Conservation (phyloP, 108 stramenopile genomes). For the Mayamaea pseudoterrestris region DNA sequence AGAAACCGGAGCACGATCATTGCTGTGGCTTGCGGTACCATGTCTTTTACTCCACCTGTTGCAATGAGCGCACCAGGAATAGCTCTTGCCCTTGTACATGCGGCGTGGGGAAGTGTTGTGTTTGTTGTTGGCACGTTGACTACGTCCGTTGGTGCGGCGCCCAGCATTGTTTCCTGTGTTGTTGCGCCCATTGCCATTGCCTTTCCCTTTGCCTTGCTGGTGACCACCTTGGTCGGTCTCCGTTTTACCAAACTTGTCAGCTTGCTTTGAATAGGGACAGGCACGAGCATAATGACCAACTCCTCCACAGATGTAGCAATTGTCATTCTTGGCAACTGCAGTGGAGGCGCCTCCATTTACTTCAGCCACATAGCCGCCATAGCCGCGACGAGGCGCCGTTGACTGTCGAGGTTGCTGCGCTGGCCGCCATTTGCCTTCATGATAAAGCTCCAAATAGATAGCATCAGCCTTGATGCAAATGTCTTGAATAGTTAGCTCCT, state of each 20-base stretch:
- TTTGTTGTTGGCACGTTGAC: no score
- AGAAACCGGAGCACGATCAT: no score
- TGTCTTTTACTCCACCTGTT: constrained; percentile 9
- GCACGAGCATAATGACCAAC: neutral
- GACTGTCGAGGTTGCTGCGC: neutral
- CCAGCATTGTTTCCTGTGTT: neutral
- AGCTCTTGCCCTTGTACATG: neutral
- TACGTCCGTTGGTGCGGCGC: neutral
- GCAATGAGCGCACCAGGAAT: constrained; percentile 8
- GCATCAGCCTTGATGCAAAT: neutral
- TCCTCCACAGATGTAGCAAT: neutral
- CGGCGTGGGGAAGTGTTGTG: neutral
- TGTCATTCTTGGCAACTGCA: neutral
- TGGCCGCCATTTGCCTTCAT: neutral
- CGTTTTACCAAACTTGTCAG: neutral
- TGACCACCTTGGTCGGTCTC: neutral
- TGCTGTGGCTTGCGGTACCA: constrained; percentile 5
- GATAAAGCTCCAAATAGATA: neutral
- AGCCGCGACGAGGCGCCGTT: neutral
- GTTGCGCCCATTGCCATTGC: neutral
- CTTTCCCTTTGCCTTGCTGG: neutral
- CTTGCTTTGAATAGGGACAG: neutral
- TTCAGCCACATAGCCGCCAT: constrained; percentile 2
- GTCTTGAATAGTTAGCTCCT: neutral
- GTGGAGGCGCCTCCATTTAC: neutral